Evolutionary conservation across 2,329 filamentous ascomycete genomes (phyloP).

Genomic region (Elsinoe ampelina): DNA sequence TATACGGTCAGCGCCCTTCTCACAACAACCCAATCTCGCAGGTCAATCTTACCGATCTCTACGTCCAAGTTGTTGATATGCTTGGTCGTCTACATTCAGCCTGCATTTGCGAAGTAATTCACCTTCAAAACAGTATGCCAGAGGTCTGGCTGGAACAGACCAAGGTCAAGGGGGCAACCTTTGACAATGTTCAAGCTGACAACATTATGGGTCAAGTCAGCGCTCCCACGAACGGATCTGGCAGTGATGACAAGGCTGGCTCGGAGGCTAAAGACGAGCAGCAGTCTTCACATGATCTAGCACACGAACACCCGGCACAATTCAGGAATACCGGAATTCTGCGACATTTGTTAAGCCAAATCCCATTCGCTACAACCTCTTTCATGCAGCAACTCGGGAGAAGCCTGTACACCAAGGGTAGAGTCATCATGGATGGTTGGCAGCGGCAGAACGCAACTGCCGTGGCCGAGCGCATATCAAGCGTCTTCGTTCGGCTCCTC

Average conservation of each 20-base stretch:
- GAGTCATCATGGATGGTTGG: constrained; percentile 46
- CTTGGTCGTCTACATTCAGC: constrained; percentile 70
- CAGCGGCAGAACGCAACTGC: constrained; percentile 51
- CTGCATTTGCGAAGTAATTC: constrained; percentile 76
- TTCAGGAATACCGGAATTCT: constrained; percentile 74
- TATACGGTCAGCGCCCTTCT: constrained; percentile 46
- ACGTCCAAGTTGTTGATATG: constrained; percentile 60
- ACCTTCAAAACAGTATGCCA: constrained; percentile 64
- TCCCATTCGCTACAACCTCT: constrained; percentile 70
- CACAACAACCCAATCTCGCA: constrained; percentile 53
- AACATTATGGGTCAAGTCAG: constrained; percentile 27
- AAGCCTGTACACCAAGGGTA: constrained; percentile 62
- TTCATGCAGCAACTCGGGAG: constrained; percentile 83
- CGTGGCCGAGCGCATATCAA: constrained; percentile 61
- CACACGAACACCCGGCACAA: constrained; percentile 23
- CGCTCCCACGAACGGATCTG: neutral
- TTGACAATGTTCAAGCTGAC: constrained; percentile 29
- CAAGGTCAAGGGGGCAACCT: constrained; percentile 30
- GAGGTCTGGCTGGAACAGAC: constrained; percentile 50
- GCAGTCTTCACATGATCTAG: constrained; percentile 1
- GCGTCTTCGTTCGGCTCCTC: constrained; percentile 51
- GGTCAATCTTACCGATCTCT: constrained; percentile 79
- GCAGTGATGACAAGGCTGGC: neutral
- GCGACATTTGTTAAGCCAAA: constrained; percentile 64
- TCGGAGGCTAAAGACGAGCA: constrained; percentile 15